phyloP scores from a whole-genome alignment of 768 basidiomycete genomes.

The Asterophora lycoperdoides region DNA sequence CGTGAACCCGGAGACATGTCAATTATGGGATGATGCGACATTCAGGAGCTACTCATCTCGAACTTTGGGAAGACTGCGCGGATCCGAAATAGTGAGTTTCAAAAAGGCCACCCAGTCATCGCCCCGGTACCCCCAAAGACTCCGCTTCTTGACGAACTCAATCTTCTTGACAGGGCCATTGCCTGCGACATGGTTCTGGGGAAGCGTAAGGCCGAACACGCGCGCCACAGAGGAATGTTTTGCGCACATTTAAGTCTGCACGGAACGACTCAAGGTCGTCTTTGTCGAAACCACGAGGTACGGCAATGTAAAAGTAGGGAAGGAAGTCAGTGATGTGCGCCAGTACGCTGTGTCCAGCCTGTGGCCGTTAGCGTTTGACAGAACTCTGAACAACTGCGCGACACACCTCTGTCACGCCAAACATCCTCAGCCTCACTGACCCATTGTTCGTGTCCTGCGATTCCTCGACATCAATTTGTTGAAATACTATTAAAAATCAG shows the following conservation, averaged over 20 bases:
- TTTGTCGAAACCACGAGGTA: slow-evolving; percentile 76
- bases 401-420: slow-evolving; percentile 83
- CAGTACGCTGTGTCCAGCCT: slow-evolving; percentile 89
- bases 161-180: slow-evolving; percentile 43
- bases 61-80: slow-evolving; percentile 77
- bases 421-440: slow-evolving; percentile 60
- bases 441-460: slow-evolving; percentile 41
- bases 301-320: slow-evolving; percentile 91
- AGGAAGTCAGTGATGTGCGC: slow-evolving; percentile 76
- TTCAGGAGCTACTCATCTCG: slow-evolving; percentile 66
- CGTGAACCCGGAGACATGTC: slow-evolving; percentile 35
- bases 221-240: not conserved
- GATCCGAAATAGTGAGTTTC: slow-evolving; percentile 74
- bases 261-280: slow-evolving; percentile 64
- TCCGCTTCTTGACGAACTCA: slow-evolving; percentile 61
- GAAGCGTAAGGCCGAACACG: not conserved
- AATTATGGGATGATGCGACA: not conserved
- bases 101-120: slow-evolving; percentile 78
- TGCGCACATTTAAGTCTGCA: slow-evolving; percentile 70
- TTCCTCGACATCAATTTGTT: slow-evolving; percentile 91
- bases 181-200: slow-evolving; percentile 29
- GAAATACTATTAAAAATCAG: slow-evolving; percentile 60
- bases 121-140: slow-evolving; percentile 85
- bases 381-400: not conserved
- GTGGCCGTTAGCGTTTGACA: not conserved